phyloP scores from a whole-genome alignment of 2,329 filamentous ascomycete species.

The Neospermospora avenae region DNA sequence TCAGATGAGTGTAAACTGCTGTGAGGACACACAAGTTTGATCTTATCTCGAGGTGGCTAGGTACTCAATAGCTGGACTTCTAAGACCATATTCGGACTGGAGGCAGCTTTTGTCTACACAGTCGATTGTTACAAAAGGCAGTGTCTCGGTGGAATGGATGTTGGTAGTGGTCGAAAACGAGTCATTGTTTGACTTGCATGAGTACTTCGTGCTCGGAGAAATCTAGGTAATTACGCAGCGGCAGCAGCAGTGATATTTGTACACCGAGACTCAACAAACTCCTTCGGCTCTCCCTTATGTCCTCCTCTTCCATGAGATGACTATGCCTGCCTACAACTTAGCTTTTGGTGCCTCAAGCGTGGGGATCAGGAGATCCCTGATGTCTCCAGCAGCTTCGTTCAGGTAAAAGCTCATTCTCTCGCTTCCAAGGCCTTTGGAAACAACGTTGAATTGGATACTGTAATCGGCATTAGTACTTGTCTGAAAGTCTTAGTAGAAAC shows the following conservation, averaged over 20 bases:
- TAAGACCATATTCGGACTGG: too few relatives aligned
- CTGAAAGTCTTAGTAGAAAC: not conserved
- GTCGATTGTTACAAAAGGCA: too few relatives aligned
- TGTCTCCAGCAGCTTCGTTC: constrained; percentile 87
- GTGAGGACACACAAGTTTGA: too few relatives aligned
- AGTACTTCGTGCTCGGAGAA: not conserved
- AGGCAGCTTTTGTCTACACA: too few relatives aligned
- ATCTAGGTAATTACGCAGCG: not conserved
- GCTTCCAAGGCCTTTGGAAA: constrained; percentile 86
- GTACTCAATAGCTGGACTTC: too few relatives aligned
- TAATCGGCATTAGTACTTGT: constrained; percentile 24
- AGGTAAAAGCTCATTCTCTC: constrained; percentile 95
- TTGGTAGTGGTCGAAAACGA: not conserved
- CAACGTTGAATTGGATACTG: constrained; percentile 96
- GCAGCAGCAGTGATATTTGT: not conserved
- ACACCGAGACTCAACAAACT: not conserved
- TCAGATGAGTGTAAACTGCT: too few relatives aligned
- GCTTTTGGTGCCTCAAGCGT: constrained; percentile 78
- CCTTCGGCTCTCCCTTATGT: not conserved
- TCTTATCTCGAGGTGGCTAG: too few relatives aligned
- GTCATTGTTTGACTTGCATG: not conserved
- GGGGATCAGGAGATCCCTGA: constrained; percentile 80
- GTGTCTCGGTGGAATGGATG: not conserved
- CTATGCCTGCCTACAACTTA: constrained; percentile 62
- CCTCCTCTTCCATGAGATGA: not conserved